Evolutionary conservation across 1,284 basidiomycete species (phyloP).

Genomic region (Cutaneotrichosporon curvatum): DNA sequence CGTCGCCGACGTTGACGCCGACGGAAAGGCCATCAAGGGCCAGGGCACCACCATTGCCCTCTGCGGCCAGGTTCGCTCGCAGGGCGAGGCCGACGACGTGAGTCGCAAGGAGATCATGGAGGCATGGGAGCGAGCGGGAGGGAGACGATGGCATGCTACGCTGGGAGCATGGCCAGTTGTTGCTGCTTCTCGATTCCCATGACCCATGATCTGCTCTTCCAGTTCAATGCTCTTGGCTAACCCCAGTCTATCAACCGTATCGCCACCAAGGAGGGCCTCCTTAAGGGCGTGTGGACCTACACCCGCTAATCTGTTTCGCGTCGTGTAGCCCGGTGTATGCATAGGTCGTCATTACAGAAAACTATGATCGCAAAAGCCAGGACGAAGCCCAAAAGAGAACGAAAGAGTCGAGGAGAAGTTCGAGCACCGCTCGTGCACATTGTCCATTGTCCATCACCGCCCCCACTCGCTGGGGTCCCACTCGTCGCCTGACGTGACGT

Average conservation of each 20-base stretch:
- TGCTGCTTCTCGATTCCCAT: too few relatives aligned
- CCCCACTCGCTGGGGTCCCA: conserved; percentile 37
- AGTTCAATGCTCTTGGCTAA: background rate
- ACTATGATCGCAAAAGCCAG: too few relatives aligned
- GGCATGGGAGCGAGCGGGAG: background rate
- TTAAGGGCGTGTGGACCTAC: conserved; percentile 47
- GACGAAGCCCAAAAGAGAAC: too few relatives aligned
- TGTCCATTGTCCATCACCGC: conserved; percentile 4
- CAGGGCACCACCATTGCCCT: conserved; percentile 84
- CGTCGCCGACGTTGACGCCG: conserved; percentile 88
- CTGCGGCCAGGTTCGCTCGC: conserved; percentile 85
- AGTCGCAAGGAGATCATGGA: conserved; percentile 4
- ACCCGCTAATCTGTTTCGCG: conserved; percentile 29
- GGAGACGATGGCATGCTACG: background rate
- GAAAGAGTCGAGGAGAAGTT: too few relatives aligned
- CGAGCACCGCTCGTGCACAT: too few relatives aligned
- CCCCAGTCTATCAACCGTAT: conserved; percentile 76
- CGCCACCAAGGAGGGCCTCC: conserved; percentile 80
- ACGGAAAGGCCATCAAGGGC: conserved; percentile 79
- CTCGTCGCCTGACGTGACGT: conserved; percentile 25
- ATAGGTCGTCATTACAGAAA: conserved; percentile 14
- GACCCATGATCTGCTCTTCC: too few relatives aligned
- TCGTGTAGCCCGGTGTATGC: conserved; percentile 15
- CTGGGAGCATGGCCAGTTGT: background rate
- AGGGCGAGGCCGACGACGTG: conserved; percentile 88